phyloP scores from a whole-genome alignment of 2,329 filamentous ascomycete genomes.

The Akanthomyces muscarius region DNA sequence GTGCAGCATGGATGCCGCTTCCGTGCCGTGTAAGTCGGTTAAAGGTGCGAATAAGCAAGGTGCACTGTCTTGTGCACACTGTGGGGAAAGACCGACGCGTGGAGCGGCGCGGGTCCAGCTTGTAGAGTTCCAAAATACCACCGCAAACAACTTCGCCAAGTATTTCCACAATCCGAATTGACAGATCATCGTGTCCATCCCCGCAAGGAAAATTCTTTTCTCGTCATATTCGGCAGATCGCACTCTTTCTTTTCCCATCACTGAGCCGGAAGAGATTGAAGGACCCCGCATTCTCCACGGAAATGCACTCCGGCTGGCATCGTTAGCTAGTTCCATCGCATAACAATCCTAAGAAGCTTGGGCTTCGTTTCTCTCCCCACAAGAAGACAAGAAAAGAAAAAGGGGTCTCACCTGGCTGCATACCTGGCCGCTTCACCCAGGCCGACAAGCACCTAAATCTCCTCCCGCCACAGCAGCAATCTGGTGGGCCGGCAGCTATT shows the following conservation, averaged over 20 bases:
- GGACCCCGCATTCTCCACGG: constrained; percentile 14
- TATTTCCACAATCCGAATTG: background rate
- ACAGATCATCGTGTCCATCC: background rate
- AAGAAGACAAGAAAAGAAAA: background rate
- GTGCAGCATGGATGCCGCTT: too few species aligned
- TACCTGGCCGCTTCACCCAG: background rate
- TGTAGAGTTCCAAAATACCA: background rate
- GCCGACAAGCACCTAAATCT: background rate
- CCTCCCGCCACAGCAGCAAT: constrained; percentile 14
- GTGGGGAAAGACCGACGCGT: background rate
- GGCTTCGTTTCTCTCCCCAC: background rate
- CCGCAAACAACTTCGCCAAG: background rate
- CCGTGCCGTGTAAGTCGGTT: background rate
- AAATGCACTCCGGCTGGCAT: background rate
- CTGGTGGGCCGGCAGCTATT: constrained; percentile 11
- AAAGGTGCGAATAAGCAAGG: constrained; percentile 4
- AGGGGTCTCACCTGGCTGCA: constrained; percentile 1
- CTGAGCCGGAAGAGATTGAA: background rate
- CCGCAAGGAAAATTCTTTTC: background rate
- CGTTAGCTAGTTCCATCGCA: background rate
- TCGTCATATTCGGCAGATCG: background rate
- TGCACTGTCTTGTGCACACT: background rate
- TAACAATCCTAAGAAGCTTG: background rate
- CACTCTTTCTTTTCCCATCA: constrained; percentile 2
- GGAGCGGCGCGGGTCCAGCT: background rate